Evolutionary conservation across 2,329 filamentous ascomycete species (phyloP).

Genomic region (Hypoxylon sp.): DNA sequence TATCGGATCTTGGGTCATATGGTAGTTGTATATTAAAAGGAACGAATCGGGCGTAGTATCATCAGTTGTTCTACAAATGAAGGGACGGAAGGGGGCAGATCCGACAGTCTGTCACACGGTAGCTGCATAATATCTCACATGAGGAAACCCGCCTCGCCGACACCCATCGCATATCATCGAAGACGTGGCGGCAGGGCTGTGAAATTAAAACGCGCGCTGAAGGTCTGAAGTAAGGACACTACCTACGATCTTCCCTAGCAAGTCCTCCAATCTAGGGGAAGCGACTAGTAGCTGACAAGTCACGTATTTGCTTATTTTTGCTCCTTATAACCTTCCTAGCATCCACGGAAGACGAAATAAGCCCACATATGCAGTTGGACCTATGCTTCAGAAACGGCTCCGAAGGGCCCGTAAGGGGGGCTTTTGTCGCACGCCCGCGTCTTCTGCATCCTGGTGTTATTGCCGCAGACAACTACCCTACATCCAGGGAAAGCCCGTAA

Average conservation of each 20-base stretch:
- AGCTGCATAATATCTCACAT: slow-evolving; percentile 5
- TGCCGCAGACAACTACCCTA: background rate
- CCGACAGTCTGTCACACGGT: slow-evolving; percentile 2
- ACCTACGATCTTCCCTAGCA: background rate
- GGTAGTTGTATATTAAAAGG: background rate
- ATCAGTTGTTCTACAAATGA: background rate
- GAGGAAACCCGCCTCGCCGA: background rate
- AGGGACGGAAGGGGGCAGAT: background rate
- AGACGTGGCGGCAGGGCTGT: background rate
- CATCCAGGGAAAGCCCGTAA: background rate
- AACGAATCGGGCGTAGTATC: background rate
- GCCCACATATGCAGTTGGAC: background rate
- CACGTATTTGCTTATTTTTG: background rate
- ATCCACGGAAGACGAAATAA: background rate
- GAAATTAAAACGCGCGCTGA: background rate
- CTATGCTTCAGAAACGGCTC: background rate
- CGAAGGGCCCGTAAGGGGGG: background rate
- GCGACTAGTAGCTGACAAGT: background rate
- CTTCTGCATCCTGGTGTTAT: slow-evolving; percentile 1
- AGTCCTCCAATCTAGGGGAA: background rate
- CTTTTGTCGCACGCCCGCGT: background rate
- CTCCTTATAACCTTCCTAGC: background rate
- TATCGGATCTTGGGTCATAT: background rate
- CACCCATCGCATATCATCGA: slow-evolving; percentile 2
- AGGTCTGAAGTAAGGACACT: background rate